Evolutionary conservation across 2,329 filamentous ascomycete species (phyloP).

Genomic region (Aspergillus latus): DNA sequence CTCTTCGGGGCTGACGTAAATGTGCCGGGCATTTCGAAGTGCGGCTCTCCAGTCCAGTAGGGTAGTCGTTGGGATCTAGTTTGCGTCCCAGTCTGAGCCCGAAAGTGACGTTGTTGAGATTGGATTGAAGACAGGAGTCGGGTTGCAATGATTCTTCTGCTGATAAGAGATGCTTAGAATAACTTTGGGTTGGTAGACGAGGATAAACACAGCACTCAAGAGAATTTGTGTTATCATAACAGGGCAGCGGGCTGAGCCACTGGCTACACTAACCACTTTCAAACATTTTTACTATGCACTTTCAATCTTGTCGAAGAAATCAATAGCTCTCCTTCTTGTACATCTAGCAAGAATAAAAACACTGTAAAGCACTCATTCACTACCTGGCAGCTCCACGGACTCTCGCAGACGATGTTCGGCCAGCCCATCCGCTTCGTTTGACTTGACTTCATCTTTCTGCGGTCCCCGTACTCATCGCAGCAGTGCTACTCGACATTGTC

Average conservation of each 20-base stretch:
- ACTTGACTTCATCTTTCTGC: not conserved
- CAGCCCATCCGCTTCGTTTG: not conserved
- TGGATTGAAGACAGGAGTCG: no score
- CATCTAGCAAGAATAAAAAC: no score
- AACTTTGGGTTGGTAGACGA: no score
- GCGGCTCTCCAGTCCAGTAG: not conserved
- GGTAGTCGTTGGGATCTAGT: not conserved
- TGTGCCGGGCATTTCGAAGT: not conserved
- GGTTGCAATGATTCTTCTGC: not conserved
- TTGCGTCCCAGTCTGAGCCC: not conserved
- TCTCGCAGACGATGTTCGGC: not conserved
- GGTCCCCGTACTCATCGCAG: not conserved
- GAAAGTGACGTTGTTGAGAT: not conserved
- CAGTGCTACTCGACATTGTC: not conserved
- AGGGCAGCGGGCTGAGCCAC: not conserved
- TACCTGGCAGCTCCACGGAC: not conserved
- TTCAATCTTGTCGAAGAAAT: not conserved
- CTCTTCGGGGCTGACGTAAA: not conserved
- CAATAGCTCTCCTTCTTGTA: not conserved
- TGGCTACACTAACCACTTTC: not conserved
- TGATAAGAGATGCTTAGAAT: no score
- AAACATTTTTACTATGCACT: not conserved
- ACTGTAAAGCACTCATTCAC: not conserved
- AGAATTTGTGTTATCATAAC: not conserved
- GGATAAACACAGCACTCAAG: not conserved